phyloP scores from a whole-genome alignment of 768 basidiomycete genomes.

The Hortiboletus flavorubellus region DNA sequence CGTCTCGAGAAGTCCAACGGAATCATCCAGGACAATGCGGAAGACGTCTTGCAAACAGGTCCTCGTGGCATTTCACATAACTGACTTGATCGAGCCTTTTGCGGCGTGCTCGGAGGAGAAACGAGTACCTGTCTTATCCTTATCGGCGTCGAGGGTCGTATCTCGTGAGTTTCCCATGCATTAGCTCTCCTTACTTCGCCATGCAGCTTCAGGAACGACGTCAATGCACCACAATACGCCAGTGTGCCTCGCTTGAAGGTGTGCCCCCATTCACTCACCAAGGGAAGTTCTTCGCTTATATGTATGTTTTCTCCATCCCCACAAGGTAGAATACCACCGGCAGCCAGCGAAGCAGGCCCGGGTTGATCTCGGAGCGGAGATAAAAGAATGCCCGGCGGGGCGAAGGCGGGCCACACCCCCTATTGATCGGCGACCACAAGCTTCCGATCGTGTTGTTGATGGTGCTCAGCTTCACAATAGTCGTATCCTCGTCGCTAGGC shows the following conservation, averaged over 20 bases:
- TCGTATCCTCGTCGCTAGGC: slow-evolving; percentile 8
- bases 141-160: slow-evolving; percentile 19
- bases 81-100: slow-evolving; percentile 23
- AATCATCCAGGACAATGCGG: slow-evolving; percentile 29
- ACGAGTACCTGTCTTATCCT: slow-evolving; percentile 17
- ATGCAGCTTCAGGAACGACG: slow-evolving; percentile 11
- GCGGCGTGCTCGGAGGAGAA: slow-evolving; percentile 24
- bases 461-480: not conserved
- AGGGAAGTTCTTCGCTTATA: not conserved
- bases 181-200: not conserved
- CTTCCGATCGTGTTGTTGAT: not conserved
- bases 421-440: slow-evolving; percentile 10
- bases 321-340: slow-evolving; percentile 7
- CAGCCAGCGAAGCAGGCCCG: slow-evolving; percentile 7
- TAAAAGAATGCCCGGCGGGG: slow-evolving; percentile 24
- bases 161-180: not conserved
- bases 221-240: not conserved
- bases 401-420: slow-evolving; percentile 8
- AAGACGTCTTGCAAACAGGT: slow-evolving; percentile 20
- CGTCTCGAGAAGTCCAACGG: slow-evolving; percentile 14
- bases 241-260: slow-evolving; percentile 2
- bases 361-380: slow-evolving; percentile 28
- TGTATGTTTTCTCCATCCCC: slow-evolving; percentile 15
- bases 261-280: slow-evolving; percentile 18
- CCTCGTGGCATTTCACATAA: not conserved